phyloP scores from a whole-genome alignment of 2,329 filamentous ascomycete genomes.

The Pseudogymnoascus sp. region DNA sequence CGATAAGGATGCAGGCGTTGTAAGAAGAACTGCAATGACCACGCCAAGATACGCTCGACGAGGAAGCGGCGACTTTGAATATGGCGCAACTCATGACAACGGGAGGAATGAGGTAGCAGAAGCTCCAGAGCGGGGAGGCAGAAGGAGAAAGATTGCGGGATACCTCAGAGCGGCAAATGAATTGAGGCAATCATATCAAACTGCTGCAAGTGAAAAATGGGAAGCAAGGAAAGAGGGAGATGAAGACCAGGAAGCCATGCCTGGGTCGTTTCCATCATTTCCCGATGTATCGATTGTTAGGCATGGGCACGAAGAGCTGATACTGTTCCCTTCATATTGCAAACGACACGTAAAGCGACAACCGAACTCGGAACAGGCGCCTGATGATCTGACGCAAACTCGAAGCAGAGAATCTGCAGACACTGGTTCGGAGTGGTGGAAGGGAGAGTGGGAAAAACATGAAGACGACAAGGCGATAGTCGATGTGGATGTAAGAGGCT shows the following conservation, averaged over 20 bases:
- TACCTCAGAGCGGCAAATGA: constrained; percentile 67
- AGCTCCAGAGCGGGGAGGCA: constrained; percentile 52
- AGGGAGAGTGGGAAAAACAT: constrained; percentile 66
- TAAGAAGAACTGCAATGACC: constrained; percentile 21
- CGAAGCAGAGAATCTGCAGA: constrained; percentile 36
- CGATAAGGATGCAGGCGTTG: constrained; percentile 26
- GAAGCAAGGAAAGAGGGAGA: constrained; percentile 36
- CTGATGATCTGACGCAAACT: constrained; percentile 19
- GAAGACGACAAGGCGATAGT: constrained; percentile 80
- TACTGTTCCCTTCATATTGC: constrained; percentile 91
- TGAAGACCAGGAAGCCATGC: constrained; percentile 46
- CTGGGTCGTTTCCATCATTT: constrained; percentile 76
- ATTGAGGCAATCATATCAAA: constrained; percentile 57
- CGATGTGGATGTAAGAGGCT: constrained; percentile 90
- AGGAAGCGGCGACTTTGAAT: constrained; percentile 15
- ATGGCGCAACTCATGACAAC: constrained; percentile 14
- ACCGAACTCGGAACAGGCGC: constrained; percentile 26
- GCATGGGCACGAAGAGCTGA: constrained; percentile 81
- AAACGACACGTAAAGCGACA: constrained; percentile 37
- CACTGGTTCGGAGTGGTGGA: constrained; percentile 66
- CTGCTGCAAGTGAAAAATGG: constrained; percentile 41
- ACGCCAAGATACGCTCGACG: constrained; percentile 24
- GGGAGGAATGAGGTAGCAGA: constrained; percentile 26
- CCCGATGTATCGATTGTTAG: constrained; percentile 75
- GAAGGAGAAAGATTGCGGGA: constrained; percentile 68